phyloP scores from a whole-genome alignment of 345 rosid species.

The Syzygium oleosum region DNA sequence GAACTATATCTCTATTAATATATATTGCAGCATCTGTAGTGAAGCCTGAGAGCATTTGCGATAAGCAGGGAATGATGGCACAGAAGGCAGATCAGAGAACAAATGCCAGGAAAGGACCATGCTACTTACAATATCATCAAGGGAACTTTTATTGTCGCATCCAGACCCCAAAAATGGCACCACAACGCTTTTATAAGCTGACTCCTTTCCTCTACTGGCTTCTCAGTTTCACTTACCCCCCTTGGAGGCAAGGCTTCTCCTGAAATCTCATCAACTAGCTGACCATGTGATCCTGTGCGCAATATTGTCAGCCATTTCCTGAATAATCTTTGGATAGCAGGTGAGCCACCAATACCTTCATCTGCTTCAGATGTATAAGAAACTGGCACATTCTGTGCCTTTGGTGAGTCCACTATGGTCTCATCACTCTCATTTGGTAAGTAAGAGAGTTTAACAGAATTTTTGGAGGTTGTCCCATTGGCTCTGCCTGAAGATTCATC shows the following conservation, averaged over 20 bases:
- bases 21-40: neutral
- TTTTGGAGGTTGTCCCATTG: constrained; percentile 40
- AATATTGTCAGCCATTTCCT: constrained; percentile 72
- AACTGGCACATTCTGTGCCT: constrained; percentile 49
- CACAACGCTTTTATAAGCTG: constrained; percentile 32
- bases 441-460: constrained; percentile 60
- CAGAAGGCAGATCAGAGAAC: neutral
- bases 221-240: constrained; percentile 18
- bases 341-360: constrained; percentile 44
- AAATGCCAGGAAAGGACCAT: neutral
- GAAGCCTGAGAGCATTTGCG: neutral
- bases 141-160: constrained; percentile 64
- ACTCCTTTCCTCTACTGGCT: constrained; percentile 15
- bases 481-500: constrained; percentile 46
- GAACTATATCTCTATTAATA: neutral
- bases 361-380: constrained; percentile 55
- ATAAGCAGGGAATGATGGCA: neutral
- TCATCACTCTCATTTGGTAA: constrained; percentile 55
- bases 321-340: constrained; percentile 68
- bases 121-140: constrained; percentile 66
- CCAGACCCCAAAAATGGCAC: constrained; percentile 58
- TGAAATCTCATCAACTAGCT: constrained; percentile 41
- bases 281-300: constrained; percentile 27
- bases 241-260: constrained; percentile 36
- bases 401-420: constrained; percentile 39